Percentiles rank a stretch among this genome's conserved stretches.
These are phyloP conservation scores for Exophiala viscosa DNA, from an alignment of 2,329 filamentous ascomycete species.

Conservation along the genomic window DNA sequence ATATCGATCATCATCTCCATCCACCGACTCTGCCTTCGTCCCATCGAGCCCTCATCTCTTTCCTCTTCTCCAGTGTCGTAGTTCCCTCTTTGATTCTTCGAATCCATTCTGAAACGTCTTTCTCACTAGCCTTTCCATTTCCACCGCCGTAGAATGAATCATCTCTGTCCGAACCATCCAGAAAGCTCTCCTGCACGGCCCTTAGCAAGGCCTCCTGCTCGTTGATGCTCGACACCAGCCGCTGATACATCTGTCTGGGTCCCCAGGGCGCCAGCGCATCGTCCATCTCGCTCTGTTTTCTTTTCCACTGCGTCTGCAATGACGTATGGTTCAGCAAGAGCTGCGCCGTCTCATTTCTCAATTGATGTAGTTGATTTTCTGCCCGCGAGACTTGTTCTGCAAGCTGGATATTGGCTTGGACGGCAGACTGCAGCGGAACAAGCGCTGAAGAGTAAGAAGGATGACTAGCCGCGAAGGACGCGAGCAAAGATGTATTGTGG, in stretches of 20 bases:
- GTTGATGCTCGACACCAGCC: constrained; percentile 68
- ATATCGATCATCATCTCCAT: constrained; percentile 63
- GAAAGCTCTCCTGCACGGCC: constrained; percentile 87
- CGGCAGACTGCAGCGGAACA: constrained; percentile 59
- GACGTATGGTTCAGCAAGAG: constrained; percentile 78
- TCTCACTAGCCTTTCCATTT: constrained; percentile 62
- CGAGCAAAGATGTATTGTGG: constrained; percentile 63
- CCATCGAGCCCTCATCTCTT: constrained; percentile 88
- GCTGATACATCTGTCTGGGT: constrained; percentile 79
- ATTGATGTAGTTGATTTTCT: constrained; percentile 46
- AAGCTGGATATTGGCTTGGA: constrained; percentile 69
- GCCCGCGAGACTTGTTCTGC: constrained; percentile 48
- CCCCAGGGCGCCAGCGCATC: constrained; percentile 77
- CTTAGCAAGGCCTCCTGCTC: constrained; percentile 80
- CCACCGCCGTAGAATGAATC: constrained; percentile 39
- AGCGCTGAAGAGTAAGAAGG: constrained; percentile 66
- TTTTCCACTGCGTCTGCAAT: constrained; percentile 86
- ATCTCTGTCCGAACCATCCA: constrained; percentile 56
- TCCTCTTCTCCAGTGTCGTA: constrained; percentile 71
- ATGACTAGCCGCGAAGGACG: constrained; percentile 73
- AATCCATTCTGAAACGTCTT: constrained; percentile 83
- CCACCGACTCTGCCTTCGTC: constrained; percentile 93
- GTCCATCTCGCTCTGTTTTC: constrained; percentile 87
- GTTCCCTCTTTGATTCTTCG: constrained; percentile 75
- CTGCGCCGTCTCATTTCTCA: constrained; percentile 69